Evolutionary conservation across 257 asterid species (phyloP).

Genomic region (Gentiana straminea): DNA sequence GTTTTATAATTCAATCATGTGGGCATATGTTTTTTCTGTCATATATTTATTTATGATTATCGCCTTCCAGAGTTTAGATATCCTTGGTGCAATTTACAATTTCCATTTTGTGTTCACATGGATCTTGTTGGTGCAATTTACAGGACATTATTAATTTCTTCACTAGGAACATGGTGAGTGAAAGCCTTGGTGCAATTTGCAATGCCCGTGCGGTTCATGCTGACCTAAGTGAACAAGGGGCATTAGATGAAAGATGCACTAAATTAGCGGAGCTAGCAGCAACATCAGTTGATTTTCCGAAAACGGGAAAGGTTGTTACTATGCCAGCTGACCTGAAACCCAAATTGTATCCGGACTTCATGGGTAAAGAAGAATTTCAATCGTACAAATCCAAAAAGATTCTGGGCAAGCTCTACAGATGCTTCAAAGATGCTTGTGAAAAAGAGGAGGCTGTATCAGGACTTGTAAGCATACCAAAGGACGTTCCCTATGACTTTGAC

Average conservation of each 20-base stretch:
- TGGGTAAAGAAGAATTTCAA: constrained; percentile 73
- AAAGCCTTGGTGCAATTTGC: constrained; percentile 81
- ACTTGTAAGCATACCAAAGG: constrained; percentile 12
- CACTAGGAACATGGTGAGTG: constrained; percentile 68
- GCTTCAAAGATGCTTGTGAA: constrained; percentile 31
- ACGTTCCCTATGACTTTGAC: constrained; percentile 43
- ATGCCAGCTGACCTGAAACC: constrained; percentile 64
- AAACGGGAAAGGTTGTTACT: constrained; percentile 64
- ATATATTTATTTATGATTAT: no score
- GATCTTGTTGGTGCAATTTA: not conserved
- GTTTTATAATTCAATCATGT: no score
- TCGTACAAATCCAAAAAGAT: constrained; percentile 52
- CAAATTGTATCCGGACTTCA: constrained; percentile 72
- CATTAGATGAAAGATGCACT: constrained; percentile 75
- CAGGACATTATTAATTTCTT: constrained; percentile 80
- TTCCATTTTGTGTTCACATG: no score
- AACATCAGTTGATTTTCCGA: constrained; percentile 81
- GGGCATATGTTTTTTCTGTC: no score
- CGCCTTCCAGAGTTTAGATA: no score
- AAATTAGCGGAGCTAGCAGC: constrained; percentile 94
- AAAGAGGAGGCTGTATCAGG: constrained; percentile 28
- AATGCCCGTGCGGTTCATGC: constrained; percentile 97
- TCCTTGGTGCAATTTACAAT: no score
- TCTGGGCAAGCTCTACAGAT: constrained; percentile 73
- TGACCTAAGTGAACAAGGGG: constrained; percentile 68